These are phyloP conservation scores for Aspergillus ochraceus DNA, from an alignment of 2,329 filamentous ascomycete species.

Conservation along the genomic window DNA sequence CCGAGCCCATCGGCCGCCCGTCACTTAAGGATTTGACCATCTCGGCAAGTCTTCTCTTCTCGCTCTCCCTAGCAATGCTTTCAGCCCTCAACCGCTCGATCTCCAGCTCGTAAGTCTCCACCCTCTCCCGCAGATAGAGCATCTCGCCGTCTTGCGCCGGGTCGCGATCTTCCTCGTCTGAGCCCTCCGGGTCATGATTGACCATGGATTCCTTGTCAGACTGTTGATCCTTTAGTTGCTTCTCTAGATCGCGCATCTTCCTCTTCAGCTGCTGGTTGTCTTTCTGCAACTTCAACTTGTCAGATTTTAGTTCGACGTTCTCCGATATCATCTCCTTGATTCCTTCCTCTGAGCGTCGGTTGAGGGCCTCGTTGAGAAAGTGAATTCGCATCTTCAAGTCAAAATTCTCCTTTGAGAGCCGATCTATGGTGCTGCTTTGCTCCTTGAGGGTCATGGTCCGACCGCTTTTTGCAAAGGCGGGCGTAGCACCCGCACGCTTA, in stretches of 20 bases:
- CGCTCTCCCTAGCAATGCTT: conserved; percentile 73
- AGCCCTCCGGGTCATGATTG: conserved; percentile 42
- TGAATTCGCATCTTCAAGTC: conserved; percentile 97
- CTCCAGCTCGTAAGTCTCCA: conserved; percentile 80
- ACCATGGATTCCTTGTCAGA: conserved; percentile 46
- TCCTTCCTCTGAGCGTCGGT: conserved; percentile 91
- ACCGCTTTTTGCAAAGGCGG: conserved; percentile 55
- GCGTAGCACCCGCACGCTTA: conserved; percentile 54
- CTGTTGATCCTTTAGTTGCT: conserved; percentile 63
- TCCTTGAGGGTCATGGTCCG: conserved; percentile 88
- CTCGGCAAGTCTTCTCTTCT: conserved; percentile 83
- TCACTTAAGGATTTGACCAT: conserved; percentile 68
- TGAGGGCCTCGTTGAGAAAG: conserved; percentile 89
- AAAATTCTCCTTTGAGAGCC: conserved; percentile 96
- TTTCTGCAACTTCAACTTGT: conserved; percentile 81
- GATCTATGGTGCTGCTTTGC: conserved; percentile 95
- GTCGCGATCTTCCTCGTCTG: conserved; percentile 50
- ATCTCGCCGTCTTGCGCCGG: conserved; percentile 77
- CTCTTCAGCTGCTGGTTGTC: conserved; percentile 83
- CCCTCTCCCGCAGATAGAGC: conserved; percentile 75
- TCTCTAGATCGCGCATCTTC: conserved; percentile 82
- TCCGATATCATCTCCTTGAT: conserved; percentile 98
- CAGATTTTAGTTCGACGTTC: conserved; percentile 92
- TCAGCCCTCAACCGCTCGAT: conserved; percentile 82
- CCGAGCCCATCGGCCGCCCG: conserved; percentile 48